Evolutionary conservation across 179 eudicot genomes (phyloP).

Genomic region (Sideroxylon spinosum): DNA sequence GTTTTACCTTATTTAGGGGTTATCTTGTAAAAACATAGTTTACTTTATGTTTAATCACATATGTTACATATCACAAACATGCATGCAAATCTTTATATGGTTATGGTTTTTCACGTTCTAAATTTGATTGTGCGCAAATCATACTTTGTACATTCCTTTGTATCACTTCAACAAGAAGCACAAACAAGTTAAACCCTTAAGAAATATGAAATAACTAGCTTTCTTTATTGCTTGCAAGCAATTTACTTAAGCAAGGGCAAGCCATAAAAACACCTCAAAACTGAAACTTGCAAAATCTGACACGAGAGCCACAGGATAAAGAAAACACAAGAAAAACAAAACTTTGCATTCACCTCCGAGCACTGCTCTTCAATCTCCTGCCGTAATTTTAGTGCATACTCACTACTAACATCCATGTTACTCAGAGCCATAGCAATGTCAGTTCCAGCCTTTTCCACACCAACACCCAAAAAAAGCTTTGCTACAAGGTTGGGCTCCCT

Average conservation of each 20-base stretch:
- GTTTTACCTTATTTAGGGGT: too few species aligned
- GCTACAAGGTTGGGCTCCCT: constrained; percentile 93
- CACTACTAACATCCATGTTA: constrained; percentile 87
- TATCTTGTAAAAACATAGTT: too few species aligned
- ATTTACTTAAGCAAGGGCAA: background rate
- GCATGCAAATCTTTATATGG: too few species aligned
- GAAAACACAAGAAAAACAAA: background rate
- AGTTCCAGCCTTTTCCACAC: constrained; percentile 77
- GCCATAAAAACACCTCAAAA: constrained; percentile 1
- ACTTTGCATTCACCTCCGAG: constrained; percentile 49
- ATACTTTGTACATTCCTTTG: background rate
- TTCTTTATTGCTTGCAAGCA: too few species aligned
- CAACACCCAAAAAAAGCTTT: constrained; percentile 78
- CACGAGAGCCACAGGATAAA: background rate
- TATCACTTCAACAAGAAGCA: background rate
- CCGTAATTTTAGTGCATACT: constrained; percentile 71
- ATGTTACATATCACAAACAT: too few species aligned
- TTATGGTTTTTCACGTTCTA: too few species aligned
- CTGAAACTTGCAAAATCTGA: background rate
- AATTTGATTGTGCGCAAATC: too few species aligned
- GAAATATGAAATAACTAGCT: background rate
- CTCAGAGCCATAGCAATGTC: constrained; percentile 84
- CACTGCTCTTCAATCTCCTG: constrained; percentile 98
- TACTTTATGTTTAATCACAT: too few species aligned
- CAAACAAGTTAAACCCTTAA: background rate